These are phyloP conservation scores for Coprinopsis strossmayeri DNA, from an alignment of 768 basidiomycete genomes.

Conservation along the genomic window DNA sequence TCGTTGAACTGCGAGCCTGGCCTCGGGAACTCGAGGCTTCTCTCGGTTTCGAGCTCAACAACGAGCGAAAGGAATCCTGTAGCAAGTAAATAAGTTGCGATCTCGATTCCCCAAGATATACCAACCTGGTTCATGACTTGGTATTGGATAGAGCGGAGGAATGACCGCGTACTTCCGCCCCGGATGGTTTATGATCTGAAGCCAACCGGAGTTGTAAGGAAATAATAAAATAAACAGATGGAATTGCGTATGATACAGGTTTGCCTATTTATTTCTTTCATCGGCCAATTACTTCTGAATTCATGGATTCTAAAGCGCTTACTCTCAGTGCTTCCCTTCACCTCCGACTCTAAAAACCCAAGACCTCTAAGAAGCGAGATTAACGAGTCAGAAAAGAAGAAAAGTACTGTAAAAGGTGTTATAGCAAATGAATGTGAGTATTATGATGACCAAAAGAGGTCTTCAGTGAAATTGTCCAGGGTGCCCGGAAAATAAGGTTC, in stretches of 20 bases:
- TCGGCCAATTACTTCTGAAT: too few species aligned
- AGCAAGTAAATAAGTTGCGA: neutral
- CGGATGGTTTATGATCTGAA: too few species aligned
- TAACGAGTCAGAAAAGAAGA: constrained; percentile 3
- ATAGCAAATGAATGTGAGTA: constrained; percentile 1
- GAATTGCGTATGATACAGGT: neutral
- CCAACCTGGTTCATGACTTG: neutral
- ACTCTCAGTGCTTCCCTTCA: neutral
- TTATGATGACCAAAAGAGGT: neutral
- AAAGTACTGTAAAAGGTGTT: neutral
- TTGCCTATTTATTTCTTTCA: neutral
- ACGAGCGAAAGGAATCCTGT: neutral
- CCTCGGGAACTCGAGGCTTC: neutral
- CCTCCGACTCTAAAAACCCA: neutral
- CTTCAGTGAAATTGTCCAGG: neutral
- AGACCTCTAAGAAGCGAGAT: neutral
- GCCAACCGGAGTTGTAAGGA: neutral
- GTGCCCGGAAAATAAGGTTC: neutral
- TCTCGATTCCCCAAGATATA: neutral
- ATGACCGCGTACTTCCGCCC: too few species aligned
- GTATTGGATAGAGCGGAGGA: too few species aligned
- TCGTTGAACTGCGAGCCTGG: neutral
- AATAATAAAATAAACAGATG: neutral
- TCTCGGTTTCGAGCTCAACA: neutral
- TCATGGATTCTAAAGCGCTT: neutral